phyloP scores from a whole-genome alignment of 768 basidiomycete genomes.

The Pisolithus albus region DNA sequence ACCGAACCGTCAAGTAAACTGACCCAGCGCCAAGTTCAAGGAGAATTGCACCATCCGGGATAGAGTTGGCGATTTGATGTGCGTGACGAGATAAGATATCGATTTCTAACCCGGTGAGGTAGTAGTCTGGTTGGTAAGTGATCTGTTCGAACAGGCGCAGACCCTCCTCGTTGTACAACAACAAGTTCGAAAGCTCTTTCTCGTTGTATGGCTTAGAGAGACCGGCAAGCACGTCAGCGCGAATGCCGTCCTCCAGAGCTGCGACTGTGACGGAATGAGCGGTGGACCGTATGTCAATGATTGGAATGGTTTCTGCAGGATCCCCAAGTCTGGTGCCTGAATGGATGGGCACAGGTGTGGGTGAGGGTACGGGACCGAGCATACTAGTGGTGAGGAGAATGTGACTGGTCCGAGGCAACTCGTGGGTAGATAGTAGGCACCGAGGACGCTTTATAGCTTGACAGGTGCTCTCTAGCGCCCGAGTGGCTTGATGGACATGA shows the following conservation, averaged over 20 bases:
- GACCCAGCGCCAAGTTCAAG: conserved; percentile 3
- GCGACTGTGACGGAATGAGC: not conserved
- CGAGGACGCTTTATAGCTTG: not conserved
- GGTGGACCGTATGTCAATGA: conserved; percentile 2
- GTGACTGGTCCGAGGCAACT: not conserved
- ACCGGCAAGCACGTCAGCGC: not conserved
- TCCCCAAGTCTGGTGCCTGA: not conserved
- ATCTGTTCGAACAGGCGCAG: conserved; percentile 6
- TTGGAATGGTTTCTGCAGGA: not conserved
- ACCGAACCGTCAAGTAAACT: not conserved
- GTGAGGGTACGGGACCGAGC: not conserved
- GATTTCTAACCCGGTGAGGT: conserved; percentile 5
- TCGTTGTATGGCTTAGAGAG: conserved; percentile 3
- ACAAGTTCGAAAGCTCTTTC: conserved; percentile 3
- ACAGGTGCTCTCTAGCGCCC: not conserved
- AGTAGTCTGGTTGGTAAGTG: conserved; percentile 6
- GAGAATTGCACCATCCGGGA: conserved; percentile 1
- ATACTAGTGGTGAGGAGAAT: not conserved
- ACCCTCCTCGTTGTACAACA: conserved; percentile 5
- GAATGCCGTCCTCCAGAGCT: conserved; percentile 1
- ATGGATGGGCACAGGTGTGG: not conserved
- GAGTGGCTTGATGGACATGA: not conserved
- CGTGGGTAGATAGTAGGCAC: not conserved
- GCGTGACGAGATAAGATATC: conserved; percentile 1
- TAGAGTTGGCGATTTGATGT: not conserved